These are phyloP conservation scores for Cyberlindnera subsufficiens DNA, from an alignment of 805 yeast species.

Conservation along the genomic window DNA sequence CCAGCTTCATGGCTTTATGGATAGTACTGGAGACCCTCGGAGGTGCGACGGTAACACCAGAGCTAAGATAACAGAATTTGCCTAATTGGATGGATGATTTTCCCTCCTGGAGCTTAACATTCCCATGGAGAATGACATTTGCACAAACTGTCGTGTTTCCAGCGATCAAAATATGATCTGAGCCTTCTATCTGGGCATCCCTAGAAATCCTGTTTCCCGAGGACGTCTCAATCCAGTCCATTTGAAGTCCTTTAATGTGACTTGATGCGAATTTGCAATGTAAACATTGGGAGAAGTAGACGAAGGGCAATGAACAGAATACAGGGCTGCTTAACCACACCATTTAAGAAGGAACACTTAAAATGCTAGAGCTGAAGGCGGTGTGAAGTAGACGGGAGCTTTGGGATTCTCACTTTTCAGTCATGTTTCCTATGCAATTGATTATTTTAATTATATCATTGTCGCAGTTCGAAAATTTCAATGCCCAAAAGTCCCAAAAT, in stretches of 20 bases:
- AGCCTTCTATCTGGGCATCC: constrained; percentile 36
- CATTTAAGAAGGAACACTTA: too few relatives aligned
- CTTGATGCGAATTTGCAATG: too few relatives aligned
- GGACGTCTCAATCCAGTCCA: constrained; percentile 40
- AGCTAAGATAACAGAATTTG: constrained; percentile 36
- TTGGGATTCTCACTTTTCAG: too few relatives aligned
- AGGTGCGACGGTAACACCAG: constrained; percentile 27
- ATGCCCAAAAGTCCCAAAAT: too few relatives aligned
- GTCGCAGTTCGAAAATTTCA: too few relatives aligned
- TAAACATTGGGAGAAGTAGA: too few relatives aligned
- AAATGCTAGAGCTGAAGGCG: too few relatives aligned
- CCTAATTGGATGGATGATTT: constrained; percentile 37
- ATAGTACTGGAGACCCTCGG: constrained; percentile 13
- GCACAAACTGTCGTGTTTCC: constrained; percentile 40
- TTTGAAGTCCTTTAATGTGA: neutral
- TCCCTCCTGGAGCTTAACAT: constrained; percentile 22
- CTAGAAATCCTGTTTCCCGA: constrained; percentile 46
- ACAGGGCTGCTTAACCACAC: too few relatives aligned
- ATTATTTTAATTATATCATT: too few relatives aligned
- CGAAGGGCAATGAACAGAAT: too few relatives aligned
- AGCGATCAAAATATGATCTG: constrained; percentile 37
- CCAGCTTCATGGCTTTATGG: constrained; percentile 33
- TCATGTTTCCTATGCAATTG: too few relatives aligned
- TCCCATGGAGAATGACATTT: constrained; percentile 19
- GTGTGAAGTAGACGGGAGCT: too few relatives aligned